phyloP scores from a whole-genome alignment of 2,329 filamentous ascomycete species.

The Hypocreales sp. region DNA sequence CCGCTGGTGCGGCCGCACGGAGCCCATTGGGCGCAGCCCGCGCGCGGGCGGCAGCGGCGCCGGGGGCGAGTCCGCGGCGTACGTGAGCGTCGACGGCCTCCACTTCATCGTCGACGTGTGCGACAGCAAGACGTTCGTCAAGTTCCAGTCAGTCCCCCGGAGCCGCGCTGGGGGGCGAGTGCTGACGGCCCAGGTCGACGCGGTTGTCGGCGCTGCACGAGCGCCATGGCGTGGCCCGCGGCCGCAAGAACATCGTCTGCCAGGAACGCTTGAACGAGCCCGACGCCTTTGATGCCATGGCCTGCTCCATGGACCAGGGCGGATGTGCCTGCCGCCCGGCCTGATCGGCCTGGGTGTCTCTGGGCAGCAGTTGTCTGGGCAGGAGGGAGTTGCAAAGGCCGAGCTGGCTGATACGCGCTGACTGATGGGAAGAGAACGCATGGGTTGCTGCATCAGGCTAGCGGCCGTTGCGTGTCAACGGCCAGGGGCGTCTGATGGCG shows the following conservation, averaged over 20 bases:
- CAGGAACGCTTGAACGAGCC: neutral
- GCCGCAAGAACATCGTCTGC: neutral
- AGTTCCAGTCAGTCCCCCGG: slow-evolving; percentile 1
- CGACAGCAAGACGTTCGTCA: slow-evolving; percentile 1
- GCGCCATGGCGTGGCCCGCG: neutral
- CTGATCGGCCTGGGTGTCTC: no score
- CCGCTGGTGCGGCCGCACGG: no score
- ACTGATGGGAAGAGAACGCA: no score
- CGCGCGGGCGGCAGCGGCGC: no score
- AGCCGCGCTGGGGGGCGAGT: neutral
- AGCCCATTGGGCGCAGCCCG: no score
- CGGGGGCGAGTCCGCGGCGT: no score
- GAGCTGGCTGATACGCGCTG: no score
- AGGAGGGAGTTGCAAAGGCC: no score
- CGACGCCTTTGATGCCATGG: neutral
- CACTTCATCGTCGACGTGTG: slow-evolving; percentile 3
- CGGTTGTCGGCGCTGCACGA: neutral
- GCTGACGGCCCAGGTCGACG: neutral
- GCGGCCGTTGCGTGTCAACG: no score
- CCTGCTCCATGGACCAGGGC: neutral
- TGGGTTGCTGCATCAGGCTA: no score
- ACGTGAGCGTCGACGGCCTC: slow-evolving; percentile 2
- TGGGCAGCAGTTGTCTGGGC: no score
- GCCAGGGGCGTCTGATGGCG: no score
- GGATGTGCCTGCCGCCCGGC: neutral